Base-by-base conservation (phyloP, 768 basidiomycete genomes). In the Agrocybe praecox region DNA sequence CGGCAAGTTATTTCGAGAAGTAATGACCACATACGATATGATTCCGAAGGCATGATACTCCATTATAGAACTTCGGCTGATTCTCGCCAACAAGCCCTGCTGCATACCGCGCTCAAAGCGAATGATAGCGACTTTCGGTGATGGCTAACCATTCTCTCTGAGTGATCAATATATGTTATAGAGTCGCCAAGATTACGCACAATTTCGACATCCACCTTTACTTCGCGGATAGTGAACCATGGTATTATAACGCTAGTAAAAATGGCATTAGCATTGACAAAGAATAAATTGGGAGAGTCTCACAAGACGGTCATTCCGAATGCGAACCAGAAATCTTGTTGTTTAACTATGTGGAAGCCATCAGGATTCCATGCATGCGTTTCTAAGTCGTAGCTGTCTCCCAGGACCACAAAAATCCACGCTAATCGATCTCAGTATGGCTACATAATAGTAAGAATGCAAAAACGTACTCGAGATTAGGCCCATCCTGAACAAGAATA, bases 1-100 rank as follows among this genome's bases (percentile, higher is more conserved):
- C 36, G 33, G 42, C 26, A 14, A 24, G 12, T 21, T 51, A 9
- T 51, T 18, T 32, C 33, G 15, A 17, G 48, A 26, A 23, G 17
- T 24, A 36, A 43, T 46, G 49, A 62, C 48, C 32, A 62, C 86
- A 21, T 70, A 90, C 89, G 89, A 90, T 65, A 93, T 85, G 67
- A 88, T 87, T 57, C 91, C 91, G 64, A 93, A 93, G 14, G 90
- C 90, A 67, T 92, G 91, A 69, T 91, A 93, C 71, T 93, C 91
- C 82, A 87, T 81, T 57, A 91, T 76, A 43, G 85, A 79, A 63
- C 83, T 81, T 69, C 90, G 88, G 70, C 88, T 88, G 69, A 93
- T 84, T 64, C 91, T 87, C 65, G 89, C 84, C 47, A 92, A 76
- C 52, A 93, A 74, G 46, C 91, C 90, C 66, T 92, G 91, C 68